Evolutionary conservation across 2,329 filamentous ascomycete genomes (phyloP).

Genomic region (Aspergillus clavatus): DNA sequence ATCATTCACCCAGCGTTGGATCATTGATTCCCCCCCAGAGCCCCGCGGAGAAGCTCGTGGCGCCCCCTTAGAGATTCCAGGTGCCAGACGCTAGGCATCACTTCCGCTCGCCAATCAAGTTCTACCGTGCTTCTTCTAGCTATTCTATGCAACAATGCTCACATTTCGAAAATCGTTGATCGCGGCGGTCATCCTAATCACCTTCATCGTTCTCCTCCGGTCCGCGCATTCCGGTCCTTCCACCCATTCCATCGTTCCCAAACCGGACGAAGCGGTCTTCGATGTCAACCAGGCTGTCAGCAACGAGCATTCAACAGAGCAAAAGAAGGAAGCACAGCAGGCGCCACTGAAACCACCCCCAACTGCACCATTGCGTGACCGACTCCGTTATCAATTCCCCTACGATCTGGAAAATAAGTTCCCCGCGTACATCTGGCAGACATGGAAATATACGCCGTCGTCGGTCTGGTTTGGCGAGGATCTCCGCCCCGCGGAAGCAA

Average conservation of each 20-base stretch:
- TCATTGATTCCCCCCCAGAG: slow-evolving; percentile 7
- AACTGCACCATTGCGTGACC: slow-evolving; percentile 67
- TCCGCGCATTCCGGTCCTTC: slow-evolving; percentile 53
- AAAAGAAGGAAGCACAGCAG: slow-evolving; percentile 18
- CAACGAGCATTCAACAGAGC: slow-evolving; percentile 9
- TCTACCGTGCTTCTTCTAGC: slow-evolving; percentile 2
- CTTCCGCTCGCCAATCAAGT: slow-evolving; percentile 2
- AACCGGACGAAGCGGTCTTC: slow-evolving; percentile 22
- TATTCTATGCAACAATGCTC: slow-evolving; percentile 54
- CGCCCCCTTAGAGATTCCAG: not conserved
- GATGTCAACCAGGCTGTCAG: slow-evolving; percentile 16
- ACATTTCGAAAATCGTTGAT: slow-evolving; percentile 72
- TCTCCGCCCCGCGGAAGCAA: slow-evolving; percentile 79
- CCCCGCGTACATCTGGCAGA: slow-evolving; percentile 98
- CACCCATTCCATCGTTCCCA: slow-evolving; percentile 32
- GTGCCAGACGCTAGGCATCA: not conserved
- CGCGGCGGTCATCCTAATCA: slow-evolving; percentile 64
- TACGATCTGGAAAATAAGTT: slow-evolving; percentile 87
- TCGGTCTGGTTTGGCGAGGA: slow-evolving; percentile 67
- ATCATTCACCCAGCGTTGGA: not conserved
- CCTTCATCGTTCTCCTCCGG: slow-evolving; percentile 65
- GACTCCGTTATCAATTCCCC: slow-evolving; percentile 87
- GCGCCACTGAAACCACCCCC: slow-evolving; percentile 62
- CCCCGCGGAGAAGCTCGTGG: slow-evolving; percentile 9
- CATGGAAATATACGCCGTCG: slow-evolving; percentile 84